Base-by-base conservation (phyloP, 192 early-diverging fungal genomes). In the Jimgerdemannia flammicorona region DNA sequence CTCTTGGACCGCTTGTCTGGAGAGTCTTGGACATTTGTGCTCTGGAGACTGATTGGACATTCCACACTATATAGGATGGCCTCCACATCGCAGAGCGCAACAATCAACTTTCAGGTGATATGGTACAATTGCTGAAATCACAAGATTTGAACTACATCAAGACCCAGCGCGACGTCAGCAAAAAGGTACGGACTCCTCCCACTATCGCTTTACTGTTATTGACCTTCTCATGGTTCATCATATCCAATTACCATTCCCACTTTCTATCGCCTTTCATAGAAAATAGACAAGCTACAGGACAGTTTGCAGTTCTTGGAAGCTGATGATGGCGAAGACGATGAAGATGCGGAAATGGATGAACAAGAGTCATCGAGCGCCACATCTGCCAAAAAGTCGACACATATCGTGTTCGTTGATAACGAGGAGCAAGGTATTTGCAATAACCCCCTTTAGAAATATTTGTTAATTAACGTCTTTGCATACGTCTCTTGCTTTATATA, bases 141-240 rank as follows among this genome's bases (percentile, higher is more conserved):
- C 98, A 99, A 84, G 96, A 99, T 80, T 82, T 91, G 71, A 92
- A 88, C 66, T 98, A 98, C 79, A 88, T 98, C 14, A 90, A 89
- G 65, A 91, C 90, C 73, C 94, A 97, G 78, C 80, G 91, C 40
- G 89, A 90, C 79, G 86, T 96, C 40, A 95, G 95, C 68, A 81
- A 80, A 72, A 93, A 88, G 80, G 90, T 91, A 69, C 66, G 83
- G 79, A 54, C 43, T 73, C 3, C 43, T 19, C 43, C 49, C 29
- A 29, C 29, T 29, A 29, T 29, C 29, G 29, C 29, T 29, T 29
- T 29, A 29, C 63, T 76, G 66, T 82, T 9, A 74, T 84, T 29
- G 59, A 67, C 18, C 39, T 64, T 9, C n/a, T n/a, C 65, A 76
- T 66, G 70, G 79, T 71, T 40, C 74, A 42, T 65, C 18, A 65